Percentiles rank a stretch among this genome's conserved stretches.
phyloP scores from a whole-genome alignment of 495 filamentous ascomycete species.

The Jackrogersella minutella region DNA sequence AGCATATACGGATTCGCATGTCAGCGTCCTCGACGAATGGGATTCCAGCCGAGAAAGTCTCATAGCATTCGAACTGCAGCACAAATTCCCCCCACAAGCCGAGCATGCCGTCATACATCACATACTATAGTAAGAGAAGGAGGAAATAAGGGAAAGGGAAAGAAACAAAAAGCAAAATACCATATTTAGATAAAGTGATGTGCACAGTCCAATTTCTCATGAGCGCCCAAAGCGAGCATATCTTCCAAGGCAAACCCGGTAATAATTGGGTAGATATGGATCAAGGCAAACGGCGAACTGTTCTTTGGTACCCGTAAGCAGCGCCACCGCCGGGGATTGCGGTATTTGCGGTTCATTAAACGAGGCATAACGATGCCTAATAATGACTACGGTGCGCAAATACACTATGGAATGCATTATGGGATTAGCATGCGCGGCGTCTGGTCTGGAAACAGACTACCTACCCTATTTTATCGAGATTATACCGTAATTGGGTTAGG shows the following conservation, averaged over 20 bases:
- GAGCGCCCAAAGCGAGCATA: not conserved
- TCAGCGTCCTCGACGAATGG: constrained; percentile 25
- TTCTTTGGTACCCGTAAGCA: not conserved
- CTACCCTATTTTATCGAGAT: no score
- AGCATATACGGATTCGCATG: constrained; percentile 12
- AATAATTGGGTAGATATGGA: constrained; percentile 7
- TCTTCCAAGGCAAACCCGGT: constrained; percentile 4
- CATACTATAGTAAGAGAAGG: constrained; percentile 6
- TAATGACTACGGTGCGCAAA: not conserved
- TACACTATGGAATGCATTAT: not conserved
- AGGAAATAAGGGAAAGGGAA: not conserved
- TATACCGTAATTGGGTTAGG: constrained; percentile 2
- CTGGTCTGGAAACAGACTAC: not conserved
- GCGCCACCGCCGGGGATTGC: not conserved
- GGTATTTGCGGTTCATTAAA: constrained; percentile 1
- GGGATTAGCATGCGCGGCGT: not conserved
- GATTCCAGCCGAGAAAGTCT: constrained; percentile 27
- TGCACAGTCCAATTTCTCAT: not conserved
- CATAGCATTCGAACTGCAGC: constrained; percentile 1
- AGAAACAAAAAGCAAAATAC: constrained; percentile 5
- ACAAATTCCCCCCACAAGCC: constrained; percentile 22
- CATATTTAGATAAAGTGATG: constrained; percentile 2
- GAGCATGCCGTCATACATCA: constrained; percentile 17
- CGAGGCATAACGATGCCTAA: constrained; percentile 9
- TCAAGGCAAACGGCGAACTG: not conserved